Evolutionary conservation across 176 grass and related monocot genomes (phyloP).

Genomic region (Musa itinerans): DNA sequence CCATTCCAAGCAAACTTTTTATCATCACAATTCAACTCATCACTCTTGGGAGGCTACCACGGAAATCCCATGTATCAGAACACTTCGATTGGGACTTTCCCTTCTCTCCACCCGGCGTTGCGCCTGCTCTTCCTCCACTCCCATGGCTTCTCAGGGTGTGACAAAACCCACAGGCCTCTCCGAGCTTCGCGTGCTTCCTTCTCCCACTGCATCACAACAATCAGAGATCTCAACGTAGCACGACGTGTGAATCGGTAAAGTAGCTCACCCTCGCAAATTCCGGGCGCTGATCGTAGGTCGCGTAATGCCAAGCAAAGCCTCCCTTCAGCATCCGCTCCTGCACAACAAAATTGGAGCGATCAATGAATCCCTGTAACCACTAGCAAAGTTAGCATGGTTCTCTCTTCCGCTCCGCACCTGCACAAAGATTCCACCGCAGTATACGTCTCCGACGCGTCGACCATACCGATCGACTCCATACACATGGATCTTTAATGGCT

Average conservation of each 20-base stretch:
- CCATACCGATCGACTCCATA: constrained; percentile 43
- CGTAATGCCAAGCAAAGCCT: constrained; percentile 31
- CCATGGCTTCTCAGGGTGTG: constrained; percentile 55
- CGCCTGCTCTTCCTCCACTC: constrained; percentile 35
- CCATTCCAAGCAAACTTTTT: too few relatives aligned
- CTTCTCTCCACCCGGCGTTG: constrained; percentile 8
- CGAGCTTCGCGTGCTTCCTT: constrained; percentile 31
- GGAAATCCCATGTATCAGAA: constrained; percentile 5
- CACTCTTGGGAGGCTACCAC: too few relatives aligned
- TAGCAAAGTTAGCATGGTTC: background rate
- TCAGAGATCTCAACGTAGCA: background rate
- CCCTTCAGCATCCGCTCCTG: constrained; percentile 24
- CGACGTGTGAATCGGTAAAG: background rate
- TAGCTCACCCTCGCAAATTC: constrained; percentile 38
- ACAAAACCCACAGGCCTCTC: constrained; percentile 31
- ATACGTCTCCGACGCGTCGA: constrained; percentile 41
- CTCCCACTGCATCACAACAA: constrained; percentile 29
- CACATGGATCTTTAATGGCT: constrained; percentile 37
- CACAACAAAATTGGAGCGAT: background rate
- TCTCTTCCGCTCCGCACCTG: constrained; percentile 28
- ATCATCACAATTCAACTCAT: too few relatives aligned
- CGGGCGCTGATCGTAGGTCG: constrained; percentile 24
- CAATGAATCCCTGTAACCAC: background rate
- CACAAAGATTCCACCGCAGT: constrained; percentile 46
- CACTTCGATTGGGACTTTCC: constrained; percentile 15